Conservation (phyloP, 306 rosid genomes). For the Corylus heterophylla region DNA sequence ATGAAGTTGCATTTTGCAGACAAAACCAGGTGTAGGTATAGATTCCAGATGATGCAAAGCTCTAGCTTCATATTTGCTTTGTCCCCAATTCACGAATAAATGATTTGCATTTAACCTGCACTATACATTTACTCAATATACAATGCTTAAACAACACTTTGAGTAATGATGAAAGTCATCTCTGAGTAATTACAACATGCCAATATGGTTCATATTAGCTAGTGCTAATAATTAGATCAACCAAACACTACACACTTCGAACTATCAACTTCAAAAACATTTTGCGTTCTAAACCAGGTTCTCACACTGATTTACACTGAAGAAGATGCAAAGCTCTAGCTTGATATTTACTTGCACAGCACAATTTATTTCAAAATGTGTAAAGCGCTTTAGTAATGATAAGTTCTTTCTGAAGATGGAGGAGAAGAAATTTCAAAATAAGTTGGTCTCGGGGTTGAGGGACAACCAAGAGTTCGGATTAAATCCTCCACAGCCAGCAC, state of each 20-base stretch:
- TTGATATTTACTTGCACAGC: conserved; percentile 27
- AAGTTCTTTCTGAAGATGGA: conserved; percentile 32
- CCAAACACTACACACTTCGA: conserved; percentile 20
- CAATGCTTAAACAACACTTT: conserved; percentile 9
- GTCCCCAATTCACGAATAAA: neutral
- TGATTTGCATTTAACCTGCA: neutral
- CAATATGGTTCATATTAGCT: conserved; percentile 10
- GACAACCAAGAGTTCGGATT: conserved; percentile 66
- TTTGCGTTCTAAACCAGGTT: neutral
- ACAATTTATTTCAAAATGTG: conserved; percentile 51
- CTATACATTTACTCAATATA: conserved; percentile 26
- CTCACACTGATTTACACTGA: conserved; percentile 10
- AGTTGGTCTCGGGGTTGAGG: conserved; percentile 83
- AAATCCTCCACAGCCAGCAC: conserved; percentile 59
- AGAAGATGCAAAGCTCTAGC: conserved; percentile 26
- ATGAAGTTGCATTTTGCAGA: neutral
- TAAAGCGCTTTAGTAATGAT: conserved; percentile 20
- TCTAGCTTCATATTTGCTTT: neutral
- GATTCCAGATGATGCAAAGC: neutral
- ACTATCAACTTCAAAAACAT: conserved; percentile 8
- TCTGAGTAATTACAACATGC: conserved; percentile 1
- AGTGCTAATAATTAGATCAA: conserved; percentile 20
- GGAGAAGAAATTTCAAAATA: conserved; percentile 60
- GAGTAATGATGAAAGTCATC: neutral
- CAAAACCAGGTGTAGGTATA: neutral